Conservation (phyloP, 441 rosid species). For the Populus hybrid region DNA sequence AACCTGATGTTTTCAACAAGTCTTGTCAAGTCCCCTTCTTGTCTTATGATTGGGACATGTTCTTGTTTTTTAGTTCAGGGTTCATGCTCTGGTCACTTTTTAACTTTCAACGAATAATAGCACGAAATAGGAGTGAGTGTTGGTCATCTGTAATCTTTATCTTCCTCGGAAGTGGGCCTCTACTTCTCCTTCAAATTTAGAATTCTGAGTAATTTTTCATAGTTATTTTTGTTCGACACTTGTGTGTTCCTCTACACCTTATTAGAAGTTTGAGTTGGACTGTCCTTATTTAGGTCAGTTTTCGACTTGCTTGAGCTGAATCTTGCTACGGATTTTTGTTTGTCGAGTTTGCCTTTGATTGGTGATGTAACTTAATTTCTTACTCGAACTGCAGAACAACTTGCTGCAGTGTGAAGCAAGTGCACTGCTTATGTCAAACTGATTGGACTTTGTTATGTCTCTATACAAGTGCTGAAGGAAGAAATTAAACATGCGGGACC, state of each 20-base stretch:
- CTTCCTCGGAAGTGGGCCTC: not conserved
- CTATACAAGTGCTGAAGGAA: not conserved
- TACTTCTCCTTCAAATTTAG: not conserved
- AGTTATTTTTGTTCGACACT: not conserved
- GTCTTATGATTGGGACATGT: not conserved
- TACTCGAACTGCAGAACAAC: conserved; percentile 7
- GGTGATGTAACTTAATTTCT: not conserved
- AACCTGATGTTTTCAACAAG: not conserved
- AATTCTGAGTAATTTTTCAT: not conserved
- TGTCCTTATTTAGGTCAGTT: not conserved
- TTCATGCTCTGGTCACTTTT: not conserved
- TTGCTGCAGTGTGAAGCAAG: conserved; percentile 1
- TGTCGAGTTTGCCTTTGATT: not conserved
- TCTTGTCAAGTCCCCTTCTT: not conserved
- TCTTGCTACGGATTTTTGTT: not conserved
- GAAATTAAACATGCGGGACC: not conserved
- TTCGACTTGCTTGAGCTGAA: not conserved
- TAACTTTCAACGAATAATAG: not conserved
- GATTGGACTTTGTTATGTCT: conserved; percentile 6
- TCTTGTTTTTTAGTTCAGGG: not conserved
- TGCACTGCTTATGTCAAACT: conserved; percentile 3
- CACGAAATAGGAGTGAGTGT: not conserved
- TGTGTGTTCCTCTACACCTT: not conserved
- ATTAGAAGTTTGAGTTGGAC: not conserved
- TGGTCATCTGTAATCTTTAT: not conserved